Evolutionary conservation across 2,329 filamentous ascomycete species (phyloP).

Genomic region (Cephalotrichum gorgonifer): DNA sequence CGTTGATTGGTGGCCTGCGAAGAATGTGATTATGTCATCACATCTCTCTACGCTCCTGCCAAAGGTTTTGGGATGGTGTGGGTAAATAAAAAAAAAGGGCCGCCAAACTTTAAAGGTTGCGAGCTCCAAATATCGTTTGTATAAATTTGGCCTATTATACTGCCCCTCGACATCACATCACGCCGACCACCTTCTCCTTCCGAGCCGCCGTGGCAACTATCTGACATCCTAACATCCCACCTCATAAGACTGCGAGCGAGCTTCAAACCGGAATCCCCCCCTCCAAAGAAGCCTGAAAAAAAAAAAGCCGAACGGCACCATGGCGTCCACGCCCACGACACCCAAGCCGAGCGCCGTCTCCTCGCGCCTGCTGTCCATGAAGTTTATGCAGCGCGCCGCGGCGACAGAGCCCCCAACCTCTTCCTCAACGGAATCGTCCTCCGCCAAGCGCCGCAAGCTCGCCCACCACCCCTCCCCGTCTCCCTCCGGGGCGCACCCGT

Average conservation of each 20-base stretch:
- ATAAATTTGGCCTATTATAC: too few species aligned
- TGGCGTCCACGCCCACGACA: slow-evolving; percentile 41
- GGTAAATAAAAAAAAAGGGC: too few species aligned
- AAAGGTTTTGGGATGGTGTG: too few species aligned
- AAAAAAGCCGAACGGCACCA: slow-evolving; percentile 11
- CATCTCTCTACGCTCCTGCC: too few species aligned
- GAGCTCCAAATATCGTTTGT: too few species aligned
- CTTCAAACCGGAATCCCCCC: not conserved
- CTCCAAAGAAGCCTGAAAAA: not conserved
- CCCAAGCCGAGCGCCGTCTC: slow-evolving; percentile 58
- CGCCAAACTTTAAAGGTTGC: too few species aligned
- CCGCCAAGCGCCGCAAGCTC: slow-evolving; percentile 53
- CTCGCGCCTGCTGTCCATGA: slow-evolving; percentile 83
- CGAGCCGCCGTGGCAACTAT: too few species aligned
- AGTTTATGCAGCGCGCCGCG: slow-evolving; percentile 78
- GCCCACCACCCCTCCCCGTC: slow-evolving; percentile 23
- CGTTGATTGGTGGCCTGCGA: not conserved
- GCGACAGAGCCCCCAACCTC: slow-evolving; percentile 32
- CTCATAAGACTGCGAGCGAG: not conserved
- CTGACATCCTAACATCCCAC: not conserved
- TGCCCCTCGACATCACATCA: too few species aligned
- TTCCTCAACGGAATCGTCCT: slow-evolving; percentile 38
- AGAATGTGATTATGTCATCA: not conserved
- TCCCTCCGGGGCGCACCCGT: not conserved
- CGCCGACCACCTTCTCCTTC: too few species aligned